A percentile compares a stretch with the other conserved stretches of the same genome.
phyloP scores from a whole-genome alignment of 1,139 yeast genomes.

The Hemisphaericaspora lyxosophila region DNA sequence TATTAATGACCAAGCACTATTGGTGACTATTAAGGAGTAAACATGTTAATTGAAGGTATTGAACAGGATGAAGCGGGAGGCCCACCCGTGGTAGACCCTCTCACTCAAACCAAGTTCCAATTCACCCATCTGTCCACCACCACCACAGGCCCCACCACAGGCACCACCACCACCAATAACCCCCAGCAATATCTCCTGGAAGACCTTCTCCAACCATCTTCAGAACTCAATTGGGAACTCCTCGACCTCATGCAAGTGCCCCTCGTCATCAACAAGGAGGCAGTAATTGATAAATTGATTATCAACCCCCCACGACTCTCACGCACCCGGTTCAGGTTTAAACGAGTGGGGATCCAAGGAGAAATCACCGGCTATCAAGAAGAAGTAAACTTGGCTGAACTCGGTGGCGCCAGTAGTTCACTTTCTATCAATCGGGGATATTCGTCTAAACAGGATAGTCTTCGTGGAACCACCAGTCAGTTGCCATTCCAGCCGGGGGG shows the following conservation, averaged over 20 bases:
- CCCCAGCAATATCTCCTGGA: no score
- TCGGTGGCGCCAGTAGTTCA: slow-evolving; percentile 65
- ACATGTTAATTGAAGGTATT: slow-evolving; percentile 2
- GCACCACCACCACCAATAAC: slow-evolving; percentile 2
- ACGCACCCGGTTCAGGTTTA: slow-evolving; percentile 59
- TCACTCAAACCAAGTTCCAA: slow-evolving; percentile 5
- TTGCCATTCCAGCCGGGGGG: slow-evolving; percentile 97
- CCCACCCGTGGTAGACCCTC: slow-evolving; percentile 7
- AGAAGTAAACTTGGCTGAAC: slow-evolving; percentile 50
- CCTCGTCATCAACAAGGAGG: slow-evolving; percentile 34
- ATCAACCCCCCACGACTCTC: slow-evolving; percentile 52
- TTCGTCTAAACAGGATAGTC: slow-evolving; percentile 58
- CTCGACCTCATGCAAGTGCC: slow-evolving; percentile 52
- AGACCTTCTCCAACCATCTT: slow-evolving; percentile 46
- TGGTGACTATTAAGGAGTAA: no score
- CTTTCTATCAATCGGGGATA: slow-evolving; percentile 70
- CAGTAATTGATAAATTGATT: slow-evolving; percentile 43
- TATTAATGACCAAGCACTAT: no score
- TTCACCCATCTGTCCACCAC: not conserved
- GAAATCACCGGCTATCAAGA: slow-evolving; percentile 63
- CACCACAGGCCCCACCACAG: not conserved
- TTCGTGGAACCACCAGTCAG: slow-evolving; percentile 71
- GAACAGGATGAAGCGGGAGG: not conserved
- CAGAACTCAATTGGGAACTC: slow-evolving; percentile 57
- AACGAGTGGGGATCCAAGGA: slow-evolving; percentile 77